Evolutionary conservation across 371 early-diverging fungal genomes (phyloP).

Genomic region (Lichtheimia corymbifera): DNA sequence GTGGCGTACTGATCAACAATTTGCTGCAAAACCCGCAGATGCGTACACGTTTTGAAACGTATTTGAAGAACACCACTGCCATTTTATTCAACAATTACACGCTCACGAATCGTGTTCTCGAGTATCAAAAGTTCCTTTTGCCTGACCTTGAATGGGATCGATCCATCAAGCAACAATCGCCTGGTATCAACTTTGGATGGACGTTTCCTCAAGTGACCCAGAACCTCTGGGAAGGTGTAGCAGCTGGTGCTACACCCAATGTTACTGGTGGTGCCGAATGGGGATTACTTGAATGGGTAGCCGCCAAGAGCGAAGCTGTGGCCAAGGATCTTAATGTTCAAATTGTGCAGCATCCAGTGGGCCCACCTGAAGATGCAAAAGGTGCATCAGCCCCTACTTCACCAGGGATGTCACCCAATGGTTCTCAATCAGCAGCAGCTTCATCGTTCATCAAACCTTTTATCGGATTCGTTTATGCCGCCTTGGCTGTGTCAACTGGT

Average conservation of each 20-base stretch:
- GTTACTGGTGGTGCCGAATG: slow-evolving; percentile 36
- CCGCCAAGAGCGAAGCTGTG: slow-evolving; percentile 31
- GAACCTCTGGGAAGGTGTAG: slow-evolving; percentile 43
- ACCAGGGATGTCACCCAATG: neutral
- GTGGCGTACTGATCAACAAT: slow-evolving; percentile 51
- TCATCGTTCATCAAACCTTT: neutral
- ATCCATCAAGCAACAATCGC: slow-evolving; percentile 52
- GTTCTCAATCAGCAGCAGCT: slow-evolving; percentile 7
- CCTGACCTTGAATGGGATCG: slow-evolving; percentile 61
- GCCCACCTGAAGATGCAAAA: slow-evolving; percentile 31
- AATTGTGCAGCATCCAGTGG: slow-evolving; percentile 37
- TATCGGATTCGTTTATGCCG: neutral
- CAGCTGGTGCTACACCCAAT: slow-evolving; percentile 19
- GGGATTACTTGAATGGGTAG: slow-evolving; percentile 54
- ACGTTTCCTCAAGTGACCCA: slow-evolving; percentile 39
- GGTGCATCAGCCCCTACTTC: slow-evolving; percentile 10
- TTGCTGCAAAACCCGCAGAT: slow-evolving; percentile 44
- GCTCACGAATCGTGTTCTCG: slow-evolving; percentile 39
- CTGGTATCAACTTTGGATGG: slow-evolving; percentile 58
- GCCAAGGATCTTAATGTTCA: slow-evolving; percentile 45
- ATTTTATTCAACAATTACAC: slow-evolving; percentile 53
- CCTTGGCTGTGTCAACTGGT: too few relatives aligned
- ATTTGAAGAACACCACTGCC: slow-evolving; percentile 43
- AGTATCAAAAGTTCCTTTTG: slow-evolving; percentile 50
- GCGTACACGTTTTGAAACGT: slow-evolving; percentile 40